Evolutionary conservation across 2,329 filamentous ascomycete species (phyloP).

Genomic region (Trematosphaeria pertusa): DNA sequence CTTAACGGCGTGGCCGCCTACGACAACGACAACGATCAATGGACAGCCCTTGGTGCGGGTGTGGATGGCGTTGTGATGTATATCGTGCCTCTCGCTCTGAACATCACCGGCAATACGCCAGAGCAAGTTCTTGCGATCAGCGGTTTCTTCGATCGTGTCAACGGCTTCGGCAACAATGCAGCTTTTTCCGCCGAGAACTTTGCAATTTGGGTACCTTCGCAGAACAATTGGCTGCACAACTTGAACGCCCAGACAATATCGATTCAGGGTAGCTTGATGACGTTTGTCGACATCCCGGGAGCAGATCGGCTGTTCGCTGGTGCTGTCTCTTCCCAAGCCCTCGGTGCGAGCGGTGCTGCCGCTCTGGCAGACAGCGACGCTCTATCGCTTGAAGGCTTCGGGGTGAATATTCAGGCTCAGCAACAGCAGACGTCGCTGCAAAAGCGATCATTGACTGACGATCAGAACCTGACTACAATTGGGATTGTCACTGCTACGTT

Average conservation of each 20-base stretch:
- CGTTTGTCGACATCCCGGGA: conserved; percentile 70
- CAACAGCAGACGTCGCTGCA: conserved; percentile 37
- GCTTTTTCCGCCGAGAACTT: conserved; percentile 74
- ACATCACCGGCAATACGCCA: conserved; percentile 71
- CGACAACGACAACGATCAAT: conserved; percentile 67
- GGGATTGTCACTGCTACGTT: conserved; percentile 83
- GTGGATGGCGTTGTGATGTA: conserved; percentile 79
- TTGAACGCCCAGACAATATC: conserved; percentile 67
- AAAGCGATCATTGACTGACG: conserved; percentile 52
- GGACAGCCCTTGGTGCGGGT: conserved; percentile 82
- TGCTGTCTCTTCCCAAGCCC: conserved; percentile 77
- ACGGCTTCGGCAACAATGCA: conserved; percentile 69
- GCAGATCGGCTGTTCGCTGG: conserved; percentile 76
- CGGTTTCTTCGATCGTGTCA: conserved; percentile 77
- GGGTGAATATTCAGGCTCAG: conserved; percentile 31
- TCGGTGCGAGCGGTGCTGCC: conserved; percentile 75
- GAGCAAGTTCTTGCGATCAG: conserved; percentile 81
- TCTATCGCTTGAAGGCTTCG: conserved; percentile 56
- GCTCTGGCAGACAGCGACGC: conserved; percentile 58
- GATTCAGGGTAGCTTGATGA: conserved; percentile 75
- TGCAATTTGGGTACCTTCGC: conserved; percentile 89
- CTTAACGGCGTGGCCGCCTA: conserved; percentile 81
- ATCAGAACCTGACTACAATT: conserved; percentile 58
- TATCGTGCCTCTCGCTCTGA: conserved; percentile 80
- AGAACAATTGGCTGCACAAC: conserved; percentile 86